These are phyloP conservation scores for Neovahlkampfia damariscottae DNA, from an alignment of 78 protist genomes.

Conservation along the genomic window DNA sequence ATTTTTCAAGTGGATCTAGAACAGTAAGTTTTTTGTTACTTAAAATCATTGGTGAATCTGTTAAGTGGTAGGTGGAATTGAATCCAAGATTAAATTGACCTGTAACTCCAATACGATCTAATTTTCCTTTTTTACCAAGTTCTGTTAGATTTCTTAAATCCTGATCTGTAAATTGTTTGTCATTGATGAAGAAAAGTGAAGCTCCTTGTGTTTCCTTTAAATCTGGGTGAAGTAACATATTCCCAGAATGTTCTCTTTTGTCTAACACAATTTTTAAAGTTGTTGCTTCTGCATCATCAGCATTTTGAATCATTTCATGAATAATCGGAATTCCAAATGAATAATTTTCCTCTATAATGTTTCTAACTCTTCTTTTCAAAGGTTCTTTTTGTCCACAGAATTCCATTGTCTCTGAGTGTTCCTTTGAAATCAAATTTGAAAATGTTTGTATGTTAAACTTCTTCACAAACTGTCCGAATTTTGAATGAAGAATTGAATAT, in stretches of 20 bases:
- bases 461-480: too few relatives aligned
- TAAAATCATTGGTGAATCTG: slow-evolving; percentile 37
- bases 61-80: slow-evolving; percentile 32
- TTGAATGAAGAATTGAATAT: too few relatives aligned
- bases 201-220: slow-evolving; percentile 3
- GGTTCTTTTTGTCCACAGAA: too few relatives aligned
- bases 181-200: background rate
- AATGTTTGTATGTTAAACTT: too few relatives aligned
- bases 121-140: background rate
- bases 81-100: slow-evolving; percentile 53
- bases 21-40: background rate
- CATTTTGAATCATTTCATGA: slow-evolving; percentile 63
- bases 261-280: slow-evolving; percentile 17
- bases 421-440: too few relatives aligned
- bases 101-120: background rate
- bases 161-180: slow-evolving; percentile 15
- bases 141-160: slow-evolving; percentile 17
- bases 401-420: too few relatives aligned
- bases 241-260: background rate
- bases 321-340: too few relatives aligned
- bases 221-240: background rate
- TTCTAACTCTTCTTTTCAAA: too few relatives aligned
- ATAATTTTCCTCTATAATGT: too few relatives aligned
- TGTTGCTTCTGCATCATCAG: slow-evolving; percentile 49
- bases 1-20: too few relatives aligned